Conservation (phyloP, 345 rosid genomes). For the Eucalyptus dawsonii region DNA sequence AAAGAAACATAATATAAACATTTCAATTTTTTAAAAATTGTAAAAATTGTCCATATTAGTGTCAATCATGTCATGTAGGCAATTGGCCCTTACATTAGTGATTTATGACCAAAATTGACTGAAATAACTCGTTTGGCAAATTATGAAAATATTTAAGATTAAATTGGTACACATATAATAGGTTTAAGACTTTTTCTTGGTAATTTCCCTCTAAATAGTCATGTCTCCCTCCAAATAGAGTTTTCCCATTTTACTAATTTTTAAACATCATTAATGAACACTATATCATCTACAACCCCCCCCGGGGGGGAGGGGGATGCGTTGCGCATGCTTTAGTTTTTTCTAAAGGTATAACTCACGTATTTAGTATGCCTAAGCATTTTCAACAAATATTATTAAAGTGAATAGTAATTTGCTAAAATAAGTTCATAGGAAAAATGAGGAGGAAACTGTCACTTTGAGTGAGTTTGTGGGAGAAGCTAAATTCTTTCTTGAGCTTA, state of each 20-base stretch:
- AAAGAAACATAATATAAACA: too few relatives aligned
- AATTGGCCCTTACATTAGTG: rapidly evolving
- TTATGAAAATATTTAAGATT: rapidly evolving
- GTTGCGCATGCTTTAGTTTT: not conserved
- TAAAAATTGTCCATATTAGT: too few relatives aligned
- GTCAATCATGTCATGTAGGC: rapidly evolving
- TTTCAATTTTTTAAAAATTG: too few relatives aligned
- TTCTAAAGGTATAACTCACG: not conserved
- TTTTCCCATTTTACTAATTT: not conserved
- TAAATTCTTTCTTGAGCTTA: too few relatives aligned
- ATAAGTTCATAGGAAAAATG: too few relatives aligned
- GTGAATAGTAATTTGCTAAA: too few relatives aligned
- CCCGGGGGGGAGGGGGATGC: rapidly evolving
- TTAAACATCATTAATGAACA: not conserved
- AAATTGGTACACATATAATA: too few relatives aligned
- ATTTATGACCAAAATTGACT: rapidly evolving
- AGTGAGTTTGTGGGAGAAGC: too few relatives aligned
- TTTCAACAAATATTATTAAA: too few relatives aligned
- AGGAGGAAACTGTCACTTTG: too few relatives aligned
- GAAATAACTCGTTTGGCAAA: too few relatives aligned
- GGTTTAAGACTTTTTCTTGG: rapidly evolving
- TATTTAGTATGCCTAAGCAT: not conserved
- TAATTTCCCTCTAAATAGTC: not conserved
- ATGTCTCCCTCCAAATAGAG: not conserved
- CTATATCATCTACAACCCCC: too few relatives aligned